Evolutionary conservation across 768 basidiomycete genomes (phyloP), one percentile per base, ranked within the genome.

Genomic region (Rhizopogon sp.): DNA sequence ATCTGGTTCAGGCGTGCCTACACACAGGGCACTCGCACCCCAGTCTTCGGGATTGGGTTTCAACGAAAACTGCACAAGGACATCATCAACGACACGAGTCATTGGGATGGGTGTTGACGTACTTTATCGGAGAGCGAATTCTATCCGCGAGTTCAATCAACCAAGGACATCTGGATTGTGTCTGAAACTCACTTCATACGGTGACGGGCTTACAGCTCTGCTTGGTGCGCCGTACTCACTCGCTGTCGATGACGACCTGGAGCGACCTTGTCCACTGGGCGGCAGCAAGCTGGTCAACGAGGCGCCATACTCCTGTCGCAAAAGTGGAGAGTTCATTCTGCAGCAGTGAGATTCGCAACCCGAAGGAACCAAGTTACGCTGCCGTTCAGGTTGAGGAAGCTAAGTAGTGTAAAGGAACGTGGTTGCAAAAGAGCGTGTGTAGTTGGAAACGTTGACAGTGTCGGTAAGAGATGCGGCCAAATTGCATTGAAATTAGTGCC

Each of bases 1-100:
- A 58, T 88, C 85, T 0, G 78, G 73, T 53, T 87, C 85, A n/a
- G 75, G 73, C 0, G 61, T 63, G 40, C 74, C 72, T 57, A 78
- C 64, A 29, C 62, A 60, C n/a, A 81, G 63, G 2, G 79, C 72
- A 39, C 72, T 62, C 4, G 76, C 70, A 66, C 82, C 83, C 73
- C 79, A 72, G 28, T 74, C 73, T 1, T 79, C 76, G 20, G 81
- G 79, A 54, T 76, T 67, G 3, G 75, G 62, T 7, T 66, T 60
- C 55, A 79, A 64, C 7, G 71, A 61, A 63, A 68, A 79, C 77
- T 79, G 47, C 35, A 6, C 6, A 25, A 3, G 20, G 31, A n/a
- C 6, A 41, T 53, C 54, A 25, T 56, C 39, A 25, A 46, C 33
- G 11, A 37, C 17, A 39, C n/a, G 28, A 4, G 28, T 0, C 2